Evolutionary conservation across 345 rosid species (phyloP).

Genomic region (Erysimum cheiranthoides): DNA sequence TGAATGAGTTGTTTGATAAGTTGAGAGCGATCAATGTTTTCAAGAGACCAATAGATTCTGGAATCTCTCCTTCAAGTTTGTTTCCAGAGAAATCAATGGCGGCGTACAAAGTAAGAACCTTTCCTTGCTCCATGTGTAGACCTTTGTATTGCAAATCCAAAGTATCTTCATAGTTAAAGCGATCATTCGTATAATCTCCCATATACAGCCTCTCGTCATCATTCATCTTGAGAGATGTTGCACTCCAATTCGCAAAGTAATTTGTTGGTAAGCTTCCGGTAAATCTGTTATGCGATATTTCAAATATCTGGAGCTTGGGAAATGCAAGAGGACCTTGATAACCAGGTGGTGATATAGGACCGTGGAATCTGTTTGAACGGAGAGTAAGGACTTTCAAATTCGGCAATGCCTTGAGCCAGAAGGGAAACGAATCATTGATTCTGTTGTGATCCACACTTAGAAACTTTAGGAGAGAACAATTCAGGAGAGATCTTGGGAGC

Average conservation of each 20-base stretch:
- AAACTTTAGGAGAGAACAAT: neutral
- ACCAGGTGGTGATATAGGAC: neutral
- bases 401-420: neutral
- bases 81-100: neutral
- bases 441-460: neutral
- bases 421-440: neutral
- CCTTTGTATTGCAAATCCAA: neutral
- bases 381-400: neutral
- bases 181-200: neutral
- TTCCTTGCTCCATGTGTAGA: neutral
- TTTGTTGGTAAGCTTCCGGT: neutral
- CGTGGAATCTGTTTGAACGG: neutral
- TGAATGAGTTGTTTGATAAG: neutral
- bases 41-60: neutral
- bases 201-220: neutral
- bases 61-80: neutral
- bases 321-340: neutral
- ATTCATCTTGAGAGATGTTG: neutral
- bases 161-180: neutral
- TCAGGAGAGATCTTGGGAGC: neutral
- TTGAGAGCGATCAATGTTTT: neutral
- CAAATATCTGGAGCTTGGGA: neutral
- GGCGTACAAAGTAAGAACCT: neutral
- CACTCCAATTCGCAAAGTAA: neutral
- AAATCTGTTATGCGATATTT: neutral